Evolutionary conservation across 208 protist species (phyloP), one percentile per base, ranked within the genome.

Genomic region (Leishmania lainsoni): DNA sequence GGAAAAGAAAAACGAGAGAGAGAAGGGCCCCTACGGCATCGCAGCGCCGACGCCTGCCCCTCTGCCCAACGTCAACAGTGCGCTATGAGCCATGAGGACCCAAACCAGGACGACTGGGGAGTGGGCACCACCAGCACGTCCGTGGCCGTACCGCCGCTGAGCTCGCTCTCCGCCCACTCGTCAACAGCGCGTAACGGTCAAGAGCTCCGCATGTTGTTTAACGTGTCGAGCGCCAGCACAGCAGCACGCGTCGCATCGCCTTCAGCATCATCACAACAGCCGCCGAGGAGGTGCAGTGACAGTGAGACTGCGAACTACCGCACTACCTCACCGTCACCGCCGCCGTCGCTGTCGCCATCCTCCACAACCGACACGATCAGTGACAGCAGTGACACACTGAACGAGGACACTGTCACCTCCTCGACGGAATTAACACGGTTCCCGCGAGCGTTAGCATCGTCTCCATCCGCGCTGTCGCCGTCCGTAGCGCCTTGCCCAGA

Each of bases 51-150:
- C 69, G 69, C 69, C 42, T 9, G n/a, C 20, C 69, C 42, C 45
- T 73, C 69, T n/a, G 45, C 45, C 6, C 29, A 54, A 52, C 69
- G 32, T 54, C 22, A 10, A 35, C 5, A 45, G 69, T 35, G 45
- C 35, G 45, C 22, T 63, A 77, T 77, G 74, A 77, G 74, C 14
- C 52, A 77, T 77, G 74, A 77, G 35, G 56, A 68, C 26, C 56
- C 39, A 6, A 77, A 32, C 29, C 56, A 22, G 74, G 52, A 32
- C 22, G 52, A 12, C 35, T 77, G 56, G 32, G 54, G 74, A 17
- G 22, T 39, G 5, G 58, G 54, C 35, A 16, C 52, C 74, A 65
- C 39, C 52, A 42, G 20, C 32, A 65, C 74, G 74, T 1, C 58
- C 12, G 58, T 65, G 39, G 48, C 35, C 9, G 49, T 56, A 35